These are phyloP conservation scores for Solanum sitiens DNA, from an alignment of 257 asterid genomes.

Conservation along the genomic window DNA sequence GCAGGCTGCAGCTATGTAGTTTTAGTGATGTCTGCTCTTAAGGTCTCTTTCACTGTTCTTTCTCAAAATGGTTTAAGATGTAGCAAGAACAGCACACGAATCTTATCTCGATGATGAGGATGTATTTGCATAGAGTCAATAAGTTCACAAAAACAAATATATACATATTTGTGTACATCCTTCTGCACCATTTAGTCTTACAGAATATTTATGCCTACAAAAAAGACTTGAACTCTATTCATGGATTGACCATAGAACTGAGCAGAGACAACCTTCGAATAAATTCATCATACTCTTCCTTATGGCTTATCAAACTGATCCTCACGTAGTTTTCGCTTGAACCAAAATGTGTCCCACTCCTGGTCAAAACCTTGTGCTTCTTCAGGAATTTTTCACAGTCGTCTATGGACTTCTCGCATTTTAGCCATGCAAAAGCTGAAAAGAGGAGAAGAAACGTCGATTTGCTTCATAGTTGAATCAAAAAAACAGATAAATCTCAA, in stretches of 20 bases:
- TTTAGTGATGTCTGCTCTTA: background rate
- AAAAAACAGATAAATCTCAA: background rate
- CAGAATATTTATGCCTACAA: background rate
- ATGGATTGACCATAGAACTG: background rate
- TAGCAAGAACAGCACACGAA: background rate
- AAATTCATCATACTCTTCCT: conserved; percentile 45
- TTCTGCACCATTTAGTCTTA: background rate
- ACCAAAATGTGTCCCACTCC: conserved; percentile 78
- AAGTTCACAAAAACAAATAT: background rate
- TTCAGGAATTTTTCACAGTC: conserved; percentile 65
- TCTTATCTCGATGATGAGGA: background rate
- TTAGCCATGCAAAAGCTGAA: conserved; percentile 84
- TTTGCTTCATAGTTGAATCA: background rate
- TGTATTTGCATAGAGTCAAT: background rate
- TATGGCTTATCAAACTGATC: conserved; percentile 53
- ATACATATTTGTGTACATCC: background rate
- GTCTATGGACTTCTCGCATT: conserved; percentile 54
- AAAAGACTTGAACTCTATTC: background rate
- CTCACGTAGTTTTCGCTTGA: conserved; percentile 46
- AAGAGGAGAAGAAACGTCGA: background rate
- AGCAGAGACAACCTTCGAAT: conserved; percentile 38
- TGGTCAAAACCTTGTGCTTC: conserved; percentile 48
- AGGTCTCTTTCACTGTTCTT: background rate
- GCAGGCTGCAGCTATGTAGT: background rate
- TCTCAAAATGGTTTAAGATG: background rate